phyloP scores from a whole-genome alignment of 306 rosid species.

The Lablab purpureus region DNA sequence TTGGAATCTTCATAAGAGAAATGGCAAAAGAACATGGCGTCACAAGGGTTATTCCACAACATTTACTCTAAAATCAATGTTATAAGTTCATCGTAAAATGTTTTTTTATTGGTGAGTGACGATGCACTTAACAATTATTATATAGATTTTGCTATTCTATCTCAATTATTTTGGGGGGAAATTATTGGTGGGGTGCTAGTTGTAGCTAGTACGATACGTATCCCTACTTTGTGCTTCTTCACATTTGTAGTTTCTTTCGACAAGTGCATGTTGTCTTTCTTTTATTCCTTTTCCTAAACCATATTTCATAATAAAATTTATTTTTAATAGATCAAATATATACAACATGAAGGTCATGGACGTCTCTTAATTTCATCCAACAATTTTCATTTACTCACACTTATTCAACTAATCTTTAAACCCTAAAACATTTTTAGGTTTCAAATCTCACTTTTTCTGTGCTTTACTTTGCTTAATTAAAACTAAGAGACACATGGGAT shows the following conservation, averaged over 20 bases:
- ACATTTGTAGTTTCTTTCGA: neutral
- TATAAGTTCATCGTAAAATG: no score
- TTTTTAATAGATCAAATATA: neutral
- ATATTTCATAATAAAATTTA: neutral
- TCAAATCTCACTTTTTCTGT: neutral
- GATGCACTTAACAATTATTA: neutral
- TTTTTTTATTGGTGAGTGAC: no score
- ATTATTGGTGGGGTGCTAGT: conserved; percentile 15
- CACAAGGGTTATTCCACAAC: no score
- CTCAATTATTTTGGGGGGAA: conserved; percentile 11
- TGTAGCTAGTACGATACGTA: neutral
- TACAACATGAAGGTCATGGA: neutral
- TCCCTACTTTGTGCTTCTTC: neutral
- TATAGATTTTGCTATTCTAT: neutral
- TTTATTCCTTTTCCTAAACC: conserved; percentile 3
- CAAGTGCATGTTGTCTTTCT: conserved; percentile 6
- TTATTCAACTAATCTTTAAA: no score
- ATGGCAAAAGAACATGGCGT: no score
- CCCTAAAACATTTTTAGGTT: neutral
- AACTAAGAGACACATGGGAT: neutral
- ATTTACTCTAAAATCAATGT: no score
- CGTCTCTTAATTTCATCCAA: neutral
- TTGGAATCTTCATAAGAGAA: no score
- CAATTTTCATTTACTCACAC: no score
- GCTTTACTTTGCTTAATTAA: neutral